A percentile compares a stretch with the other conserved stretches of the same genome.
Conservation (phyloP, 306 rosid species). For the Prunus armeniaca region DNA sequence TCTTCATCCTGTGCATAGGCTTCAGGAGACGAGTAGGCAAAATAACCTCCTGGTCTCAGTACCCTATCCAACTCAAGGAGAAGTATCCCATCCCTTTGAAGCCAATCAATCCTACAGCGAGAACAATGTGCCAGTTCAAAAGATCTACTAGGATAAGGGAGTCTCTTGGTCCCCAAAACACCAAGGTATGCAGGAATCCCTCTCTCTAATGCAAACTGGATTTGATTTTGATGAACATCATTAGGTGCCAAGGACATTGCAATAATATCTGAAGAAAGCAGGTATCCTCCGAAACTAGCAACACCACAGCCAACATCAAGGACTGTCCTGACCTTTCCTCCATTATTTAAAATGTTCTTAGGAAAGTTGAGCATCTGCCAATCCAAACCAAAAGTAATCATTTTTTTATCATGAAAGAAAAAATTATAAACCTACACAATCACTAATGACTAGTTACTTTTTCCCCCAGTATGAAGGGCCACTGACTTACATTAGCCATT, state of each 20-base stretch:
- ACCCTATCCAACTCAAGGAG: conserved; percentile 90
- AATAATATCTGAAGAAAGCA: conserved; percentile 78
- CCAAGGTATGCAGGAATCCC: conserved; percentile 99
- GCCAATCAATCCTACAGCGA: conserved; percentile 99
- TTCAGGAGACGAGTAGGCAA: conserved; percentile 97
- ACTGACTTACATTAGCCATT: conserved; percentile 81
- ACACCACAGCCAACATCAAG: conserved; percentile 99
- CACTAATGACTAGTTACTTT: background rate
- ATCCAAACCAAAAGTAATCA: conserved; percentile 24
- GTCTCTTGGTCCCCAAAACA: conserved; percentile 91
- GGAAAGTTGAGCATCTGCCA: conserved; percentile 94
- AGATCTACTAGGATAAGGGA: conserved; percentile 99
- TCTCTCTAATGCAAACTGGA: conserved; percentile 97
- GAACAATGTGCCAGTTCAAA: conserved; percentile 98
- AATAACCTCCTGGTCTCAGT: conserved; percentile 98
- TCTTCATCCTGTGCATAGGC: conserved; percentile 99
- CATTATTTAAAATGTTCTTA: conserved; percentile 60
- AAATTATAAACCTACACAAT: background rate
- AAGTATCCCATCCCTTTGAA: conserved; percentile 97
- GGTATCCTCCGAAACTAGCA: conserved; percentile 97
- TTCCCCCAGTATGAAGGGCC: background rate
- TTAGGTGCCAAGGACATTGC: conserved; percentile 98
- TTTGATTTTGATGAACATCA: conserved; percentile 99
- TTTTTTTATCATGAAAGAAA: conserved; percentile 5
- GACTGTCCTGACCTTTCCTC: conserved; percentile 81